These are phyloP conservation scores for Davidsoniella neocaledoniae DNA, from an alignment of 2,329 filamentous ascomycete species.

Conservation along the genomic window DNA sequence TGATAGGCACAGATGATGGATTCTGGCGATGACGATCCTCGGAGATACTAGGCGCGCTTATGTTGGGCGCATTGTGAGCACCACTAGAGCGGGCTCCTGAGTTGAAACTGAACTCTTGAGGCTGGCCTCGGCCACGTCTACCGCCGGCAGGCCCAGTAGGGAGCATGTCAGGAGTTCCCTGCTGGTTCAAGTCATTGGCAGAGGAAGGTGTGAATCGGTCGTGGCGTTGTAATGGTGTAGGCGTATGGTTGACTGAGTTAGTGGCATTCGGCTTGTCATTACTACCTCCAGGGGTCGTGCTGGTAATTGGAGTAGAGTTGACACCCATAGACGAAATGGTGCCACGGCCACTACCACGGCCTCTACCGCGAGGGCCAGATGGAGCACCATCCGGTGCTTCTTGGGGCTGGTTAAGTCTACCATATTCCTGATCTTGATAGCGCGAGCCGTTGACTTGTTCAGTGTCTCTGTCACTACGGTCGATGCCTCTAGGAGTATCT, in stretches of 20 bases:
- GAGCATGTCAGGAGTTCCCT: not conserved
- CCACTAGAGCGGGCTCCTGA: not conserved
- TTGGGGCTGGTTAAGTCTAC: constrained; percentile 6
- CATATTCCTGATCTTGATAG: constrained; percentile 25
- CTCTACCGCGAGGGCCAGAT: constrained; percentile 17
- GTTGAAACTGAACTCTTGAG: not conserved
- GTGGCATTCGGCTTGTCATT: not conserved
- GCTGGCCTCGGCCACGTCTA: constrained; percentile 4
- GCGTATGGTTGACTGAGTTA: not conserved
- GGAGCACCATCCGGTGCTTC: constrained; percentile 11
- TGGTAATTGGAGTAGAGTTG: not conserved
- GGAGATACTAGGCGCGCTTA: not conserved
- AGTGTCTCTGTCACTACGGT: constrained; percentile 10
- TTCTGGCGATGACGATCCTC: constrained; percentile 10
- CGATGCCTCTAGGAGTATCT: not conserved
- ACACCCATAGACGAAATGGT: not conserved
- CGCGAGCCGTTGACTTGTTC: constrained; percentile 35
- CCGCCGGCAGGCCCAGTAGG: constrained; percentile 5
- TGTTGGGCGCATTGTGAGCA: not conserved
- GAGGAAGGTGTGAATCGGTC: constrained; percentile 5
- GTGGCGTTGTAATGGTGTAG: constrained; percentile 4
- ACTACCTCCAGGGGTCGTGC: not conserved
- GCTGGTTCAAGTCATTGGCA: not conserved
- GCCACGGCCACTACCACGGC: constrained; percentile 1
- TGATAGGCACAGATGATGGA: not conserved